Conservation (phyloP, 441 rosid species). For the Euphorbia celastroides region DNA sequence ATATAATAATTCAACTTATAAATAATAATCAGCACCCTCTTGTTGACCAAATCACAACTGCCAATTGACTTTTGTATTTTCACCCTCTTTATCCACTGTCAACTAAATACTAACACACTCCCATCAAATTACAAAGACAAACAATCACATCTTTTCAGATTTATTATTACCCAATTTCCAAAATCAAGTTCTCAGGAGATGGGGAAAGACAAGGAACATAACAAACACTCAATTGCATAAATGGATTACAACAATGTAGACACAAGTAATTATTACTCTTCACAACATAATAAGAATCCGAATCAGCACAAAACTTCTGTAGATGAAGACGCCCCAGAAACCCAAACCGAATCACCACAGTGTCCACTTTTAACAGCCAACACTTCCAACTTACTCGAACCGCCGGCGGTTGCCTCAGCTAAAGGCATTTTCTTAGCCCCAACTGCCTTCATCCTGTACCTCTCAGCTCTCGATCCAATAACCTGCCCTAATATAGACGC, state of each 20-base stretch:
- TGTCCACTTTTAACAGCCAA: conserved; percentile 31
- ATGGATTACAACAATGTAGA: conserved; percentile 8
- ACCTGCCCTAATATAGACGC: conserved; percentile 80
- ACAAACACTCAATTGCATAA: conserved; percentile 4
- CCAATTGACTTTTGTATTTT: no score
- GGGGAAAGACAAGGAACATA: conserved; percentile 11
- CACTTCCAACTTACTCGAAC: conserved; percentile 25
- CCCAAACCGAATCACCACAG: conserved; percentile 33
- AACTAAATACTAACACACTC: no score
- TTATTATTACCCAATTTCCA: conserved; percentile 19
- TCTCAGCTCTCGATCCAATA: conserved; percentile 85
- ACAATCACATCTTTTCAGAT: conserved; percentile 9
- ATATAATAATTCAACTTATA: no score
- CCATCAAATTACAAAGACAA: neutral
- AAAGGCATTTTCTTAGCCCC: conserved; percentile 33
- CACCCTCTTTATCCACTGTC: no score
- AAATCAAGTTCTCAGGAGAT: conserved; percentile 15
- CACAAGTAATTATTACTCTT: neutral
- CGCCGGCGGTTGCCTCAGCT: conserved; percentile 15
- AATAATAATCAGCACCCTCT: no score
- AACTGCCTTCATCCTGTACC: conserved; percentile 49
- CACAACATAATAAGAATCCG: neutral
- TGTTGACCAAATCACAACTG: no score
- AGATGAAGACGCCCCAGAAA: conserved; percentile 29
- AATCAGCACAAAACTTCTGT: conserved; percentile 38